Evolutionary conservation across 2,329 filamentous ascomycete genomes (phyloP).

Genomic region (Dactylellina cionopaga): DNA sequence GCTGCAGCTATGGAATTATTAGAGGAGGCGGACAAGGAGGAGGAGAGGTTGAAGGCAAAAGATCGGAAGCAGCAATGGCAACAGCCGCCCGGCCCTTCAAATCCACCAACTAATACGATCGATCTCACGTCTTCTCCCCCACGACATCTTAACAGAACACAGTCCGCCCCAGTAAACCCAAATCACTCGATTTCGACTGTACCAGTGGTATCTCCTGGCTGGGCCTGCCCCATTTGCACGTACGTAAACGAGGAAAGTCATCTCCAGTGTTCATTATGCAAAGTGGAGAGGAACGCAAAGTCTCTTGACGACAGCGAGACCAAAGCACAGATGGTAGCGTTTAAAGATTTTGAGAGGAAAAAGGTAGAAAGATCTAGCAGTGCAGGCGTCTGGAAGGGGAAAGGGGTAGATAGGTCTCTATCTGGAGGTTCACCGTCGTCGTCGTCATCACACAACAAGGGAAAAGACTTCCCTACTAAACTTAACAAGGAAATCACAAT

Average conservation of each 20-base stretch:
- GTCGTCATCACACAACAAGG: background rate
- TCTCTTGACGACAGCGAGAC: conserved; percentile 27
- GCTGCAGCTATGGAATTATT: conserved; percentile 87
- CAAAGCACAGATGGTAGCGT: conserved; percentile 30
- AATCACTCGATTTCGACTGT: conserved; percentile 12
- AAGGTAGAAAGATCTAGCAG: conserved; percentile 9
- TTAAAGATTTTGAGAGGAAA: conserved; percentile 30
- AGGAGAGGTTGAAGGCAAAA: conserved; percentile 58
- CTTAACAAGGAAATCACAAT: conserved; percentile 39
- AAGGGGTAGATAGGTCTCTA: conserved; percentile 23
- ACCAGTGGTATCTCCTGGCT: conserved; percentile 18
- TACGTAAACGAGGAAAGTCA: conserved; percentile 48
- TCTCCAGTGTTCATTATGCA: conserved; percentile 37
- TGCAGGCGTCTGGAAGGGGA: conserved; percentile 11
- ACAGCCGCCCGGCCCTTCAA: background rate
- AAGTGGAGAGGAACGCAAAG: conserved; percentile 31
- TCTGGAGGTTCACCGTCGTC: background rate
- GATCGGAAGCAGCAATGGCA: conserved; percentile 18
- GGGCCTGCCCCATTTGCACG: conserved; percentile 34
- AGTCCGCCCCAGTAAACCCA: conserved; percentile 31
- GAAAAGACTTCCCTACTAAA: background rate
- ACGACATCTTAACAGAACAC: conserved; percentile 20
- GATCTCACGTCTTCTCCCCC: background rate
- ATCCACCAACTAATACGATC: background rate
- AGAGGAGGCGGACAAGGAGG: conserved; percentile 76